phyloP scores from a whole-genome alignment of 2,329 filamentous ascomycete genomes.

The Talaromyces sp. region DNA sequence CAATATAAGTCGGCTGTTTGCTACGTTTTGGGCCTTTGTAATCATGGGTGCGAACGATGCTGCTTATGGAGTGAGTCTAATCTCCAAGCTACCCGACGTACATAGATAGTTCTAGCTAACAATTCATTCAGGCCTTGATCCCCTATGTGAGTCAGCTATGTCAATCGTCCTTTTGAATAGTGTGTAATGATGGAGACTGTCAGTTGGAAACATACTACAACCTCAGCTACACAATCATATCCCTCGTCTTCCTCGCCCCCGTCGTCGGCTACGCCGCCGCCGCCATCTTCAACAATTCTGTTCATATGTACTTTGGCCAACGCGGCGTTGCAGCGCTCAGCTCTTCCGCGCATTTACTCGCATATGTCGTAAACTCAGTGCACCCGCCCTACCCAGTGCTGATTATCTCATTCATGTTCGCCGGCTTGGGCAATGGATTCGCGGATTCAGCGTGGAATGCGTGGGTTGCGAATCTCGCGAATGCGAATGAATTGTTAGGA shows the following conservation, averaged over 20 bases:
- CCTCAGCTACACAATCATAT: slow-evolving; percentile 49
- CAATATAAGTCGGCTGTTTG: slow-evolving; percentile 50
- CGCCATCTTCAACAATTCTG: slow-evolving; percentile 43
- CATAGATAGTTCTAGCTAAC: background rate
- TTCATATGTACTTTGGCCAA: slow-evolving; percentile 56
- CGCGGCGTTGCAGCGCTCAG: slow-evolving; percentile 66
- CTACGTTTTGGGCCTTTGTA: slow-evolving; percentile 58
- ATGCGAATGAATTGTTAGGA: slow-evolving; percentile 69
- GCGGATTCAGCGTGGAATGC: slow-evolving; percentile 55
- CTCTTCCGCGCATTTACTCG: slow-evolving; percentile 39
- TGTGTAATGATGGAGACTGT: slow-evolving; percentile 19
- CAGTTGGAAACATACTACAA: slow-evolving; percentile 48
- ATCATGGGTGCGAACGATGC: slow-evolving; percentile 59
- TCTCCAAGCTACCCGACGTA: background rate
- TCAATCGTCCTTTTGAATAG: background rate
- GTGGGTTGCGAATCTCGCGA: slow-evolving; percentile 68
- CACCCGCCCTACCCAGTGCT: slow-evolving; percentile 69
- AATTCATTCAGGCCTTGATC: slow-evolving; percentile 43
- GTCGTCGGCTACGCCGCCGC: slow-evolving; percentile 48
- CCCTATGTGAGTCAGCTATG: slow-evolving; percentile 37
- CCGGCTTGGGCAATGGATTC: slow-evolving; percentile 69
- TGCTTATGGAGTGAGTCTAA: slow-evolving; percentile 54
- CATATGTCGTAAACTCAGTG: slow-evolving; percentile 51
- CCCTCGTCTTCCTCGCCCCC: slow-evolving; percentile 50
- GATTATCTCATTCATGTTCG: slow-evolving; percentile 61